Percentiles rank a stretch among this genome's conserved stretches.
phyloP scores from a whole-genome alignment of 2,329 filamentous ascomycete genomes.

The Graphiopsis chlorocephala region DNA sequence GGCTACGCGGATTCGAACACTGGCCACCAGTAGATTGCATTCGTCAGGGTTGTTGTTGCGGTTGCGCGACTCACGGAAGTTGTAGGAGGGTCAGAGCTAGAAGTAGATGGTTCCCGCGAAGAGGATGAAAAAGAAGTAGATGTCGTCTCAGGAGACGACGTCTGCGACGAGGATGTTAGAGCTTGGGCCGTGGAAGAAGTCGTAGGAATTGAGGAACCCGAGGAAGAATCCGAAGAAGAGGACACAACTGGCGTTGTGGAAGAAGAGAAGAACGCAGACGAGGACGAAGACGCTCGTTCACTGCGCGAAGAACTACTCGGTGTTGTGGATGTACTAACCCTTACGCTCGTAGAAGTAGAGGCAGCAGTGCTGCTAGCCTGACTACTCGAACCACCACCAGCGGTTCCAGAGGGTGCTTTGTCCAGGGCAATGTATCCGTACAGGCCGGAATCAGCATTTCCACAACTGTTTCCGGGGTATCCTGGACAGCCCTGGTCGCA shows the following conservation, averaged over 20 bases:
- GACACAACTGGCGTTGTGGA: conserved; percentile 15
- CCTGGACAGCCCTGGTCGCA: conserved; percentile 66
- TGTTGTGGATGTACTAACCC: conserved; percentile 26
- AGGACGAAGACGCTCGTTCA: conserved; percentile 11
- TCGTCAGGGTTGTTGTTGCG: background rate
- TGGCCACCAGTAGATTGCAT: background rate
- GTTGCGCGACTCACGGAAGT: conserved; percentile 17
- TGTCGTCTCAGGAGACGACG: conserved; percentile 16
- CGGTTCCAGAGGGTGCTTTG: conserved; percentile 58
- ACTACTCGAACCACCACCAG: conserved; percentile 32
- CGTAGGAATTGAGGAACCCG: background rate
- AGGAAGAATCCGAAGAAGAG: conserved; percentile 11
- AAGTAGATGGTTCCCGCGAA: conserved; percentile 18
- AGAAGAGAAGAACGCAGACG: conserved; percentile 19
- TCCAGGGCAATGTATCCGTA: conserved; percentile 65
- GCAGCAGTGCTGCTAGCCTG: conserved; percentile 20
- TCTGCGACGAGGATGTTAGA: conserved; percentile 15
- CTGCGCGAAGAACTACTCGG: conserved; percentile 9
- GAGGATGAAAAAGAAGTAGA: conserved; percentile 15
- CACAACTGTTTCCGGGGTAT: conserved; percentile 65
- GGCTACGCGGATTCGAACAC: conserved; percentile 1
- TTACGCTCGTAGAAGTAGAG: conserved; percentile 18
- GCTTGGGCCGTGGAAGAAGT: conserved; percentile 10
- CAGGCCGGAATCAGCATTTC: conserved; percentile 50
- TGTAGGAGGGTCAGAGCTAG: conserved; percentile 19